phyloP scores from a whole-genome alignment of 176 grass and related monocot species.

The Zizania latifolia region DNA sequence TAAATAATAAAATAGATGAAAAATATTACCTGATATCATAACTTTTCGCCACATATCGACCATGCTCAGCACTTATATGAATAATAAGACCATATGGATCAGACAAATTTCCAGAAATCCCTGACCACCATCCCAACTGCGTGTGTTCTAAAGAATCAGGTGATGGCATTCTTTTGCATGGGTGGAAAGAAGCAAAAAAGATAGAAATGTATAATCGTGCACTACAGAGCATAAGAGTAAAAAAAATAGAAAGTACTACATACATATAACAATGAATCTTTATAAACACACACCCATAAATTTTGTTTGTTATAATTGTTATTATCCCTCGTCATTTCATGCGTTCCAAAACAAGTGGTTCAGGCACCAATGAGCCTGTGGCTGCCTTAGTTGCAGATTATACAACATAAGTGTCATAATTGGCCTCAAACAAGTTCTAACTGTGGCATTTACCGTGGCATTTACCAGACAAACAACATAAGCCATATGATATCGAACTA shows the following conservation, averaged over 20 bases:
- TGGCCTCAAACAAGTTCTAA: background rate
- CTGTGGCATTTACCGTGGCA: too few relatives aligned
- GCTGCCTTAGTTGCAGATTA: background rate
- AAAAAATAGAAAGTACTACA: background rate
- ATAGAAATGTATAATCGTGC: background rate
- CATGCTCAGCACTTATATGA: conserved; percentile 72
- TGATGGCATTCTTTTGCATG: conserved; percentile 30
- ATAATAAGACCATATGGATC: conserved; percentile 83
- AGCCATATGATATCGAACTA: background rate
- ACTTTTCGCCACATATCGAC: conserved; percentile 92
- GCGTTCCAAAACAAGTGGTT: background rate
- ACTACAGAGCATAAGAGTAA: background rate
- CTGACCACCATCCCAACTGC: conserved; percentile 87
- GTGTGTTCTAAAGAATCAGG: conserved; percentile 31
- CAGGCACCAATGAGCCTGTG: background rate
- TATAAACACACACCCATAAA: background rate
- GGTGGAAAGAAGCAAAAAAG: conserved; percentile 22
- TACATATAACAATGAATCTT: background rate
- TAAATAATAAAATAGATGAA: conserved; percentile 17
- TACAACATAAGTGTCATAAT: background rate
- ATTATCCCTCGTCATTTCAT: background rate
- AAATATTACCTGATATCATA: conserved; percentile 79
- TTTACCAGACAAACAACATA: background rate
- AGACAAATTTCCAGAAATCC: conserved; percentile 63
- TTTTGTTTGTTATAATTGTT: background rate